Percentiles rank a stretch among this genome's conserved stretches.
These are phyloP conservation scores for Citrullus mucosospermus DNA, from an alignment of 306 rosid genomes.

Conservation along the genomic window DNA sequence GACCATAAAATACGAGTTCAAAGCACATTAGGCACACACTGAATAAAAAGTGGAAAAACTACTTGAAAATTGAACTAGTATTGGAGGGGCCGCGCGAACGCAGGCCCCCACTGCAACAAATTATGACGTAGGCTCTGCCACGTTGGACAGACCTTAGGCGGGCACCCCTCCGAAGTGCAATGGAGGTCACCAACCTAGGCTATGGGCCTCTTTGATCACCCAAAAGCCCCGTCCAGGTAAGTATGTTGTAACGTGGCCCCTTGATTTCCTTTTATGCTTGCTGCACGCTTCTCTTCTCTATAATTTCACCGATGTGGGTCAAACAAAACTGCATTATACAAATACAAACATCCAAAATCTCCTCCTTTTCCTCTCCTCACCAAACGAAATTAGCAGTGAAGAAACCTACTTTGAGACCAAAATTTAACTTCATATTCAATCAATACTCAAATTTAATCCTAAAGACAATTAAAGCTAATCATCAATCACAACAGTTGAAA, in stretches of 20 bases:
- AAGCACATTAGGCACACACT: too few relatives aligned
- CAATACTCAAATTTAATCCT: too few relatives aligned
- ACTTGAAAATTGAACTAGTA: too few relatives aligned
- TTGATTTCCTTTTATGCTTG: background rate
- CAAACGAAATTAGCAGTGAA: too few relatives aligned
- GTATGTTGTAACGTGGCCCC: background rate
- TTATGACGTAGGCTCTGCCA: constrained; percentile 42
- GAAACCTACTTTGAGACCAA: too few relatives aligned
- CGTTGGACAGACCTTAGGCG: constrained; percentile 26
- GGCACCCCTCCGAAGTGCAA: constrained; percentile 18
- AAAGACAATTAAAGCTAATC: too few relatives aligned
- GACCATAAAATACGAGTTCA: too few relatives aligned
- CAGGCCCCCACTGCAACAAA: constrained; percentile 45
- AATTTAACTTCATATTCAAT: too few relatives aligned
- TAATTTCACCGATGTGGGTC: background rate
- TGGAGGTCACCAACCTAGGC: background rate
- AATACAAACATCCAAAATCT: too few relatives aligned
- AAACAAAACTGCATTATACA: background rate
- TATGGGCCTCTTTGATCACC: background rate
- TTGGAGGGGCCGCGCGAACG: constrained; percentile 42
- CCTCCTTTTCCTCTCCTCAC: too few relatives aligned
- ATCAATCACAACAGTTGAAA: too few relatives aligned
- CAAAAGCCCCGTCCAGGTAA: background rate
- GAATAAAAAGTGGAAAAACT: too few relatives aligned
- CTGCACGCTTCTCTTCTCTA: background rate